These are phyloP conservation scores for Nakazawaea wickerhamii DNA, from an alignment of 805 yeast genomes.

Conservation along the genomic window DNA sequence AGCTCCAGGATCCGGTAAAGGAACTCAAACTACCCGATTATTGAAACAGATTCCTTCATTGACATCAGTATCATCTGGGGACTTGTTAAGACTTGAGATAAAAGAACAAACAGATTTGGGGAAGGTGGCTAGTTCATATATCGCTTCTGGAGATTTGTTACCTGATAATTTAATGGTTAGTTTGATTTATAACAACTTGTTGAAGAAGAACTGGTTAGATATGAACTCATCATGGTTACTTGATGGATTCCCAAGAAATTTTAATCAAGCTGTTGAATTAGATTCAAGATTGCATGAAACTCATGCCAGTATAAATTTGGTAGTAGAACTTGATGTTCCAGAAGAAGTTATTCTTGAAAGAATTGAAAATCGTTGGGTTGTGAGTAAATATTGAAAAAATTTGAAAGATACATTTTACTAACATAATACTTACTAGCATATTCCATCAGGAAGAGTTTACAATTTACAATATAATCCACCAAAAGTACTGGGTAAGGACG, in stretches of 20 bases:
- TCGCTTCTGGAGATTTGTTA: constrained; percentile 59
- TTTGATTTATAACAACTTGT: constrained; percentile 48
- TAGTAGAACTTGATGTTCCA: constrained; percentile 87
- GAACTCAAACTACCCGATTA: constrained; percentile 74
- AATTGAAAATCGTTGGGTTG: constrained; percentile 77
- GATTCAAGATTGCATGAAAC: constrained; percentile 35
- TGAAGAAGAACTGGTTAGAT: constrained; percentile 36
- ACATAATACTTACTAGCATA: constrained; percentile 34
- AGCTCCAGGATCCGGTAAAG: constrained; percentile 96
- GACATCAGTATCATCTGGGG: constrained; percentile 75
- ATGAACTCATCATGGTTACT: constrained; percentile 57
- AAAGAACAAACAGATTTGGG: constrained; percentile 50
- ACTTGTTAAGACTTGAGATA: constrained; percentile 68
- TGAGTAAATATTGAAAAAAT: constrained; percentile 13
- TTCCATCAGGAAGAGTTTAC: constrained; percentile 81
- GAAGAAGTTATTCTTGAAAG: constrained; percentile 73
- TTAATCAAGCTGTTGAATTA: constrained; percentile 60
- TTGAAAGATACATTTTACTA: not conserved
- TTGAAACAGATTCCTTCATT: constrained; percentile 48
- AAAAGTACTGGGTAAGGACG: constrained; percentile 72
- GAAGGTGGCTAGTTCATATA: constrained; percentile 45
- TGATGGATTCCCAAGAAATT: constrained; percentile 91
- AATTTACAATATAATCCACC: constrained; percentile 89
- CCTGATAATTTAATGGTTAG: constrained; percentile 68
- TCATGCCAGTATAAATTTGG: constrained; percentile 53